Evolutionary conservation across 495 filamentous ascomycete genomes (phyloP), one percentile per base, ranked within the genome.

Genomic region (Chaetomium fimeti): DNA sequence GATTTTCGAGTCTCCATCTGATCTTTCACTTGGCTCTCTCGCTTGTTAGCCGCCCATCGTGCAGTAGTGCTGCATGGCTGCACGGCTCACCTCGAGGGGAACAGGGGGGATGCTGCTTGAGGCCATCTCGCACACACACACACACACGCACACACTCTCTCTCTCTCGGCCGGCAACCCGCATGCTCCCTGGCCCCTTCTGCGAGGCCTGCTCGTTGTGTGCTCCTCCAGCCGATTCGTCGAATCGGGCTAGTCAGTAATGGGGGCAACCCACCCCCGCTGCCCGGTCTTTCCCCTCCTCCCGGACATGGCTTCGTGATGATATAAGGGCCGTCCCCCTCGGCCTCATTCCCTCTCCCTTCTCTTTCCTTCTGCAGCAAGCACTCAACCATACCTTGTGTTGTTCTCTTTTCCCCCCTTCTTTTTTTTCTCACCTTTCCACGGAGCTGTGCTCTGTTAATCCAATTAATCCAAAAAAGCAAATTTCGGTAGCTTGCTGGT

Each of bases 301-400:
- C 55, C 66, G 62, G 56, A 63, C 52, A 22, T 69, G 66, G 67
- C 64, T 68, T 71, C 72, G 62, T 66, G 65, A 74, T 75, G 56
- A 74, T 81, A 81, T 82, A 82, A 83, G 74, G 75, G 73, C 69
- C 79, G 72, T 66, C 72, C 68, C 68, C 76, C 68, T 72, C 63
- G 67, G 74, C 69, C 68, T 66, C 65, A 15, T 69, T 75, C 75
- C 64, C 68, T 68, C 32, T 68, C 71, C 69, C 74, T 71, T 76
- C 72, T 76, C 74, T 78, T 74, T 84, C 74, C 81, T 79, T 88
- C 87, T 83, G 81, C 84, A 87, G 88, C 89, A 90, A 90, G 88
- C 82, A 82, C 79, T 86, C 86, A 87, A 85, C 76, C 78, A 78
- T 81, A 82, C 83, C 89, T 82, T 80, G 63, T 81, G 74, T 78